Percentiles rank a stretch among this genome's conserved stretches.
phyloP scores from a whole-genome alignment of 208 protist species.

The Acanthamoeba triangularis region DNA sequence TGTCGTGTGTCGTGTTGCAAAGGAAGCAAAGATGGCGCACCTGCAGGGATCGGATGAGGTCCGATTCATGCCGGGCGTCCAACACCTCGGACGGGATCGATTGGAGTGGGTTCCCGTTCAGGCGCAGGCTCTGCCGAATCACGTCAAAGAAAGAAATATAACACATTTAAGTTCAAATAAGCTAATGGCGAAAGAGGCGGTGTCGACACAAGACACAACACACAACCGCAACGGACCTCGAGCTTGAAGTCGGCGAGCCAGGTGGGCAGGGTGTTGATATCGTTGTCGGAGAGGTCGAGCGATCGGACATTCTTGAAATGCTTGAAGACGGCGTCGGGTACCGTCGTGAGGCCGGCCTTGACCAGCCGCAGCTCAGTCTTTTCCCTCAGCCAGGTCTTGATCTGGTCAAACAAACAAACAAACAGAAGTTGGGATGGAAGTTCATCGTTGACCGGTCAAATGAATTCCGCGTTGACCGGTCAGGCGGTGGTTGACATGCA shows the following conservation, averaged over 20 bases:
- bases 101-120: constrained; percentile 39
- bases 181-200: not conserved
- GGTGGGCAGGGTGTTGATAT: constrained; percentile 36
- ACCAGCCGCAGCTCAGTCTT: constrained; percentile 37
- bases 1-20: not conserved
- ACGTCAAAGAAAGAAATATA: not conserved
- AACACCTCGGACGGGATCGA: constrained; percentile 45
- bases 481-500: too few species aligned
- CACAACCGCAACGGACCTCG: not conserved
- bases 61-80: not conserved
- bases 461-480: too few species aligned
- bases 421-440: too few species aligned
- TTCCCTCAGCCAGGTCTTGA: constrained; percentile 2
- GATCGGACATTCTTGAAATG: constrained; percentile 39
- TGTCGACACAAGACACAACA: not conserved
- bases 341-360: constrained; percentile 7
- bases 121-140: not conserved
- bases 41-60: constrained; percentile 5
- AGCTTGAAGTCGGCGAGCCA: constrained; percentile 53
- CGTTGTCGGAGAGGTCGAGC: constrained; percentile 54
- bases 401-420: not conserved
- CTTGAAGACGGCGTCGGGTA: constrained; percentile 20
- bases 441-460: too few species aligned
- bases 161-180: too few species aligned
- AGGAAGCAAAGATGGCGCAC: not conserved